Percentiles rank a stretch among this genome's conserved stretches.
Evolutionary conservation across 163 green algal species (phyloP).

Genomic region (Prototheca stagnorum): DNA sequence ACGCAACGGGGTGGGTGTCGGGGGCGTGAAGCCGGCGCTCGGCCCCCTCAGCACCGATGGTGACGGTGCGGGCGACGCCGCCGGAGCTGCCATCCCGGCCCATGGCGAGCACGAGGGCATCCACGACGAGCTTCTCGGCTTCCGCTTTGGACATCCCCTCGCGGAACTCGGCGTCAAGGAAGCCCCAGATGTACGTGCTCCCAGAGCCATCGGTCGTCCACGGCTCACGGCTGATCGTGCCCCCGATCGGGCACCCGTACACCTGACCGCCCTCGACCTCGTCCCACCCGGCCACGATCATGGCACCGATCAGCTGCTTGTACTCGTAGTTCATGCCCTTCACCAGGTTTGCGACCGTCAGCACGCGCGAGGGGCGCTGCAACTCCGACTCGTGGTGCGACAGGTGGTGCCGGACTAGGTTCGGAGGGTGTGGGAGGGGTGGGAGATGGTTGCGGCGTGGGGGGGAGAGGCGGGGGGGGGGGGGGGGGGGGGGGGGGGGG

Average conservation of each 20-base stretch:
- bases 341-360: constrained; percentile 62
- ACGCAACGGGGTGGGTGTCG: constrained; percentile 16
- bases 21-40: constrained; percentile 9
- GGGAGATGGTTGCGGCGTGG: too few relatives aligned
- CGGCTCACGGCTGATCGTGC: constrained; percentile 53
- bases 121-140: constrained; percentile 53
- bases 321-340: constrained; percentile 84
- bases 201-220: constrained; percentile 85
- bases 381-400: constrained; percentile 50
- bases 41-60: too few relatives aligned
- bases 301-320: constrained; percentile 73
- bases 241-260: constrained; percentile 73
- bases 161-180: constrained; percentile 65
- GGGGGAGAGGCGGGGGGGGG: too few relatives aligned
- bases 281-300: constrained; percentile 82
- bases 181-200: constrained; percentile 82
- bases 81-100: constrained; percentile 66
- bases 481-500: too few relatives aligned
- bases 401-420: constrained; percentile 67
- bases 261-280: constrained; percentile 60
- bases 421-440: too few relatives aligned
- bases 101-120: constrained; percentile 79
- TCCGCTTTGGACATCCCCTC: constrained; percentile 65
- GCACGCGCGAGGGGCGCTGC: constrained; percentile 35
- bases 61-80: constrained; percentile 71